Percentiles rank a stretch among this genome's conserved stretches.
Conservation (phyloP, 805 yeast species). For the Wickerhamomyces silvicola region DNA sequence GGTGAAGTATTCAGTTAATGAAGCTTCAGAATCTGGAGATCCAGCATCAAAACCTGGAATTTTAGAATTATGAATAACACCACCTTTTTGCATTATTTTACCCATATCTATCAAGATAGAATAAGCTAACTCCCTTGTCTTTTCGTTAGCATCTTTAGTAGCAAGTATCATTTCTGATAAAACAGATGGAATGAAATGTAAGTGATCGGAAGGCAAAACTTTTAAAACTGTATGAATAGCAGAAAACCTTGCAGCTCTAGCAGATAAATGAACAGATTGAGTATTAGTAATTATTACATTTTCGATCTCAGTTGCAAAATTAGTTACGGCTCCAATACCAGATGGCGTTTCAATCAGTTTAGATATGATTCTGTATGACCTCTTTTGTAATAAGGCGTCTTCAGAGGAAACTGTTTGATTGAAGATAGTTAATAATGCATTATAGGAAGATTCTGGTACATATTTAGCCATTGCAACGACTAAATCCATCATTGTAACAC, state of each 20-base stretch:
- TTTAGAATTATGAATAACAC: slow-evolving; percentile 54
- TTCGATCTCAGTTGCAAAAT: slow-evolving; percentile 53
- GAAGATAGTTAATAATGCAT: slow-evolving; percentile 74
- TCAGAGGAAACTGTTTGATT: slow-evolving; percentile 52
- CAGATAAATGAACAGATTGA: slow-evolving; percentile 56
- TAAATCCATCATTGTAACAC: slow-evolving; percentile 87
- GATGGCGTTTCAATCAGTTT: slow-evolving; percentile 62
- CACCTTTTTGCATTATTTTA: slow-evolving; percentile 59
- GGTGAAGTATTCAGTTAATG: slow-evolving; percentile 77
- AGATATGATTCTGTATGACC: slow-evolving; percentile 76
- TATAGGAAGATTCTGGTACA: slow-evolving; percentile 64
- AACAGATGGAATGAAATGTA: slow-evolving; percentile 73
- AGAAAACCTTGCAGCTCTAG: slow-evolving; percentile 72
- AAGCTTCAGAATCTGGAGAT: slow-evolving; percentile 59
- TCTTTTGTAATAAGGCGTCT: slow-evolving; percentile 74
- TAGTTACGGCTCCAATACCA: slow-evolving; percentile 50
- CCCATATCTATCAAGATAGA: slow-evolving; percentile 76
- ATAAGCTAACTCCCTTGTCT: slow-evolving; percentile 78
- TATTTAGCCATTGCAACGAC: slow-evolving; percentile 82
- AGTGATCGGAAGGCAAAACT: slow-evolving; percentile 54
- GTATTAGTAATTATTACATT: slow-evolving; percentile 51
- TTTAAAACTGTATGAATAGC: slow-evolving; percentile 59
- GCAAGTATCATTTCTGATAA: slow-evolving; percentile 85
- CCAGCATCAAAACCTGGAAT: slow-evolving; percentile 62
- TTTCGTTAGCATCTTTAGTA: slow-evolving; percentile 90